Base-by-base conservation (phyloP, 345 rosid species). In the Salix dunnii region DNA sequence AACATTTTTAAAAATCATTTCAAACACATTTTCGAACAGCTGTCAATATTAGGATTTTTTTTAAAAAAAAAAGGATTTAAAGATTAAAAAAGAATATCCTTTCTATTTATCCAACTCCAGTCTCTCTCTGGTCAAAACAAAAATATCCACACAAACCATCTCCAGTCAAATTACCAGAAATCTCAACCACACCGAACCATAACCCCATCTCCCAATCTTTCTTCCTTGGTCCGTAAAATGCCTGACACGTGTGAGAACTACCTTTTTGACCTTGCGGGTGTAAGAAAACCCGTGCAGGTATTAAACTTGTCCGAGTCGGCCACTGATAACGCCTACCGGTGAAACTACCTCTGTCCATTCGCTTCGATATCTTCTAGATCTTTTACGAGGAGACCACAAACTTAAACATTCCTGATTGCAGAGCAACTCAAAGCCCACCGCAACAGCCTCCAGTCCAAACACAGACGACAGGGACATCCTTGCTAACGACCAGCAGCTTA, bases 211-310 rank as follows among this genome's bases (percentile, higher is more conserved):
- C 21, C 6, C 28, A 13, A 35, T 28, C 43, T 48, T 71, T 33
- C 64, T 23, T 21, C 48, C 71, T 25, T 23, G n/a, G 7, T 17
- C 42, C 3, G 40, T 42, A 35, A 0, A 12, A 4, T n/a, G 30
- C 48, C 74, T 12, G 79, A 58, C 75, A 74, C 69, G 74, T 82
- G 79, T 46, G 1, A 5, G 60, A 18, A 68, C 6, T 5, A 66
- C 9, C 17, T 2, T 2, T 2, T 17, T 10, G 12, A 1, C 28
- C 64, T 43, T 1, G n/a, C 10, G 79, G 70, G 16, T 28, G 1
- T 23, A n/a, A 27, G 7, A 31, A 23, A 27, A 35, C 27, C 8
- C 6, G 20, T 63, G 42, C 0, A 0, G 3, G 40, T 9, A 17
- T 49, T 12, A 46, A 68, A 18, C 38, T 43, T 10, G 61, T 38